phyloP scores from a whole-genome alignment of 1,284 basidiomycete genomes.

The Cutaneotrichosporon cavernicola region DNA sequence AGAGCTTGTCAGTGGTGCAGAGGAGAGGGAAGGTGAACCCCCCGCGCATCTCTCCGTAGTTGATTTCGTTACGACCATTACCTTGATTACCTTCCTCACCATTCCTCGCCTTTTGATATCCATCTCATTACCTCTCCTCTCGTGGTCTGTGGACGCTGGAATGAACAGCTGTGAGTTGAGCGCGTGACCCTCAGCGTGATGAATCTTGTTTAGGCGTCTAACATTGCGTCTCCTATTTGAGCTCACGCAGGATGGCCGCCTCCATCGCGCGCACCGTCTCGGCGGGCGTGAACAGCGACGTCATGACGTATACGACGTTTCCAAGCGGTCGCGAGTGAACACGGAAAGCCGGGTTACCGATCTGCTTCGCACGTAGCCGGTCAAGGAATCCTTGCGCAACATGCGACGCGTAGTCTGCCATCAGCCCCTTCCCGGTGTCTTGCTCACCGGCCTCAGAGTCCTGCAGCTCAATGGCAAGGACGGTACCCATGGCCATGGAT shows the following conservation, averaged over 20 bases:
- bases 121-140: no score
- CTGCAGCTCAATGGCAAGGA: constrained; percentile 76
- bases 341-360: constrained; percentile 57
- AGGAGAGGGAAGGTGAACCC: no score
- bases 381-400: constrained; percentile 65
- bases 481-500: constrained; percentile 83
- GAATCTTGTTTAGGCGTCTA: no score
- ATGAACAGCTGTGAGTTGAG: no score
- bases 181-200: no score
- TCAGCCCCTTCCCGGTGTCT: neutral
- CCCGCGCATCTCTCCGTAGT: no score
- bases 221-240: constrained; percentile 16
- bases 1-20: no score
- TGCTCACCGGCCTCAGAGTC: constrained; percentile 62
- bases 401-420: constrained; percentile 70
- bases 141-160: no score
- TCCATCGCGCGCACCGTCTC: constrained; percentile 49
- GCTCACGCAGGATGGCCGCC: constrained; percentile 32
- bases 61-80: no score
- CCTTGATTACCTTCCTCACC: no score
- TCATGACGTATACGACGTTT: constrained; percentile 92
- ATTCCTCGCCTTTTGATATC: no score
- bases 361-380: constrained; percentile 29
- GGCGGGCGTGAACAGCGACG: constrained; percentile 61
- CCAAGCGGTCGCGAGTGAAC: constrained; percentile 88